phyloP scores from a whole-genome alignment of 2,329 filamentous ascomycete species.

The Aspergillus novoparasiticus region DNA sequence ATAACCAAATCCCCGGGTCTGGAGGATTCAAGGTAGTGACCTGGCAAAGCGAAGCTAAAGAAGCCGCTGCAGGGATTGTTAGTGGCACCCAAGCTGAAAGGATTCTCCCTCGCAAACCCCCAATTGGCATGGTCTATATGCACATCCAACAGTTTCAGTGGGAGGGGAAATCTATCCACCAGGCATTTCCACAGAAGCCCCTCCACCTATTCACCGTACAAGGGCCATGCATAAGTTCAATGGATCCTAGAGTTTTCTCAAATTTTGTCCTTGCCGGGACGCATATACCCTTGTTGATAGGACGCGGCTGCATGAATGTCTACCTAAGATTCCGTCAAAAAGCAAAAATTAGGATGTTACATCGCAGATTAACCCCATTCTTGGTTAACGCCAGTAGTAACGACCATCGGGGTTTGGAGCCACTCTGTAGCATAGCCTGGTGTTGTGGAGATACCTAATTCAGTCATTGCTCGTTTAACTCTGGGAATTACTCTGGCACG shows the following conservation, averaged over 20 bases:
- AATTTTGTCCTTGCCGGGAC: background rate
- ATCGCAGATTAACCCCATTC: background rate
- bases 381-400: background rate
- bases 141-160: constrained; percentile 3
- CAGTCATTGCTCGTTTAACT: background rate
- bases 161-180: background rate
- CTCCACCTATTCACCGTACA: background rate
- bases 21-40: background rate
- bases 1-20: background rate
- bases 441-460: background rate
- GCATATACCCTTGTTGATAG: background rate
- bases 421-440: background rate
- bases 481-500: background rate
- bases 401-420: background rate
- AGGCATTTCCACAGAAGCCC: background rate
- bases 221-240: background rate
- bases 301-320: background rate
- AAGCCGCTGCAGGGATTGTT: background rate
- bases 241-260: background rate
- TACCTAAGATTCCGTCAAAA: constrained; percentile 2
- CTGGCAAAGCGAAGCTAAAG: background rate
- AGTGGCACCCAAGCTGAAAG: background rate
- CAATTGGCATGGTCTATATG: constrained; percentile 1
- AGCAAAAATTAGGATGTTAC: background rate
- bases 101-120: background rate